Base-by-base conservation (phyloP, 768 basidiomycete species). In the Mycena latifolia region DNA sequence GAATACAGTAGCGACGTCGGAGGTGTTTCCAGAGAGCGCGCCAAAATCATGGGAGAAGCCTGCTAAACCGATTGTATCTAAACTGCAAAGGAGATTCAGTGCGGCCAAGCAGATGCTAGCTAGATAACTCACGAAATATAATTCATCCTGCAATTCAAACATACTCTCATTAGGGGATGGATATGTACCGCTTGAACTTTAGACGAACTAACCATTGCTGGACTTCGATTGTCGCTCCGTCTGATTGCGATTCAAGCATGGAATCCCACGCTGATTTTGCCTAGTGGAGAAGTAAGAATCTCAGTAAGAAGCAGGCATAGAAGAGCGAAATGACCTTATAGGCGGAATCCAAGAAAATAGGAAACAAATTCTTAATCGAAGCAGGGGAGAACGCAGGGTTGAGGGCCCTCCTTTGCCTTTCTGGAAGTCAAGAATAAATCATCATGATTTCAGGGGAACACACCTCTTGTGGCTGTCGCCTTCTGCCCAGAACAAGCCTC, bases 401-500 rank as follows among this genome's bases (percentile, higher is more conserved):
- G 27, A 64, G 20, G 11, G 63, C 55, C 27, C 48, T 56, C 1
- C 63, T 55, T 28, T 64, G 63, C 31, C 63, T 63, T 27, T 5
- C 24, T 0, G 29, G 1, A 24, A 37, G 11, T 15, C 35, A 3
- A 22, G 11, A 3, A 22, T 7, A 14, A 7, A 46, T 1, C 10
- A 20, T 18, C 9, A 7, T 27, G 12, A 14, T 18, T 45, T 52
- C 18, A 35, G 7, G 1, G 12, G 17, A 59, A 63, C 15, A 9
- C n/a, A 76, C 77, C 73, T 71, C 63, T 72, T 73, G 61, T 78
- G 76, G 18, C 66, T 73, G 45, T 79, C 76, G 10, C 82, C 80
- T 41, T 82, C 74, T 18, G 77, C 73, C 70, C 71, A 77, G 6
- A 78, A 61, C n/a, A 83, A 52, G 4, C 79, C 79, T 14, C 69